Evolutionary conservation across 352 stramenopile species (phyloP).

Genomic region (Phytophthora fragariaefolia): DNA sequence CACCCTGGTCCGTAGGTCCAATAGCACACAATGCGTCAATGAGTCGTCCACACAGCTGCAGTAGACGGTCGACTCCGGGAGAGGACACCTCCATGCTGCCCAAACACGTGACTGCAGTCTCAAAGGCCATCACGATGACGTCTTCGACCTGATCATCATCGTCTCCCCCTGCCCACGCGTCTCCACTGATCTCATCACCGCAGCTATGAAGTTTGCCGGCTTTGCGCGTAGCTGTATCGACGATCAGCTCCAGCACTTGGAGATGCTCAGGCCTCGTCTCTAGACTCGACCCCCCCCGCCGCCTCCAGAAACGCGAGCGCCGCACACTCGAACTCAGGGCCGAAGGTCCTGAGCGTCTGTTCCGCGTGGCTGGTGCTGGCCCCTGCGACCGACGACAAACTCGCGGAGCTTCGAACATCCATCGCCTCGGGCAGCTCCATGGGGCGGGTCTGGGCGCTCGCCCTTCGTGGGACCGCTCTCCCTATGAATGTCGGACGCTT

Average conservation of each 20-base stretch:
- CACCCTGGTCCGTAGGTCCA: not conserved
- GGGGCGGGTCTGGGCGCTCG: too few relatives aligned
- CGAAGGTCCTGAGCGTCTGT: not conserved
- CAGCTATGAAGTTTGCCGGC: too few relatives aligned
- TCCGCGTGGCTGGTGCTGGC: not conserved
- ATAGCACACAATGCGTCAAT: slow-evolving; percentile 6
- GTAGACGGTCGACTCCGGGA: not conserved
- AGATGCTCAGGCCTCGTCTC: slow-evolving; percentile 7
- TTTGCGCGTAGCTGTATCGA: not conserved
- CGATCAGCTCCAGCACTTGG: slow-evolving; percentile 13
- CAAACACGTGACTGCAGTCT: not conserved
- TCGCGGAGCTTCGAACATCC: too few relatives aligned
- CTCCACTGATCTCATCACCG: too few relatives aligned
- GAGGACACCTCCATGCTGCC: not conserved
- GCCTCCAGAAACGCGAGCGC: slow-evolving; percentile 18
- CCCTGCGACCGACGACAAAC: too few relatives aligned
- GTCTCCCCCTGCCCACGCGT: too few relatives aligned
- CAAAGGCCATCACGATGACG: slow-evolving; percentile 5
- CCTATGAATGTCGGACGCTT: too few relatives aligned
- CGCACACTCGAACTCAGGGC: not conserved
- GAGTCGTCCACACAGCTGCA: not conserved
- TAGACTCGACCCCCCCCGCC: not conserved
- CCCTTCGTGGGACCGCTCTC: too few relatives aligned
- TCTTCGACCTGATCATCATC: not conserved
- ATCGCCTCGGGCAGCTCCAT: too few relatives aligned